Conservation (phyloP, 768 basidiomycete species). For the Xerocomus potaroensis region DNA sequence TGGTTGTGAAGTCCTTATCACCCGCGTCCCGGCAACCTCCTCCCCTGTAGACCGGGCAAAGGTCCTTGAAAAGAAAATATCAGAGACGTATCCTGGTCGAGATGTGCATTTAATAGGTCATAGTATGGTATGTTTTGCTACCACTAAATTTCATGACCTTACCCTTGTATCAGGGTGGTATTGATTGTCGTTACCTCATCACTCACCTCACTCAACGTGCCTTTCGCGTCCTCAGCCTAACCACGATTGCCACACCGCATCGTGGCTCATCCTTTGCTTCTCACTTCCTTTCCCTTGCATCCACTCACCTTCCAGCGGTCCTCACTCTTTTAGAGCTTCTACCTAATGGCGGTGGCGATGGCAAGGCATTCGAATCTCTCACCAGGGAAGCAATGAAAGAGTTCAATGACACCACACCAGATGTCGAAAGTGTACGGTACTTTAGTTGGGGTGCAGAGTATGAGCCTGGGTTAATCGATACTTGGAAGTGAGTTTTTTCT, state of each 20-base stretch:
- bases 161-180: slow-evolving; percentile 64
- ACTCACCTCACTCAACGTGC: slow-evolving; percentile 73
- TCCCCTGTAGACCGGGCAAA: slow-evolving; percentile 84
- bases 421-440: slow-evolving; percentile 76
- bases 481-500: slow-evolving; percentile 61
- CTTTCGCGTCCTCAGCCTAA: slow-evolving; percentile 82
- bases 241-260: slow-evolving; percentile 94
- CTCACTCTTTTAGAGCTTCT: slow-evolving; percentile 75
- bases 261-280: slow-evolving; percentile 92
- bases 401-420: slow-evolving; percentile 86
- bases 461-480: slow-evolving; percentile 85
- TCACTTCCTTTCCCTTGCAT: slow-evolving; percentile 78
- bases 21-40: slow-evolving; percentile 90
- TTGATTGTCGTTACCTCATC: slow-evolving; percentile 88
- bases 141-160: neutral
- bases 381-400: slow-evolving; percentile 79
- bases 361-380: slow-evolving; percentile 87
- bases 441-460: slow-evolving; percentile 95
- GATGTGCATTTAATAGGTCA: slow-evolving; percentile 88
- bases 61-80: slow-evolving; percentile 81
- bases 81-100: slow-evolving; percentile 73
- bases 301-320: slow-evolving; percentile 60
- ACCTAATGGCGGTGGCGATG: slow-evolving; percentile 92
- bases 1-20: slow-evolving; percentile 87
- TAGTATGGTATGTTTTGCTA: slow-evolving; percentile 51